phyloP scores from a whole-genome alignment of 768 basidiomycete genomes.

The Daedaleopsis sinensis region DNA sequence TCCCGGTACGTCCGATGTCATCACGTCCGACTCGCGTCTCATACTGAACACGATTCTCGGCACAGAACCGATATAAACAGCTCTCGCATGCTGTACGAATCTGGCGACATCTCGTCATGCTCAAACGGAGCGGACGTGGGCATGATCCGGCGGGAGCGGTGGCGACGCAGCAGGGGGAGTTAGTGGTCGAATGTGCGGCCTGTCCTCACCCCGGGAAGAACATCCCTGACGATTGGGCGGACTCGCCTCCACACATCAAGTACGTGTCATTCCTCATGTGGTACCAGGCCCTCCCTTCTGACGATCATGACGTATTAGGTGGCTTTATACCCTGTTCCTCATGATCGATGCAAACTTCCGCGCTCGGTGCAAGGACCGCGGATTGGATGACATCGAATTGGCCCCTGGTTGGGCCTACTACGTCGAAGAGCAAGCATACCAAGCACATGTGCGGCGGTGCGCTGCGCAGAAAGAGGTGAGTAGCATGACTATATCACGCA shows the following conservation, averaged over 20 bases:
- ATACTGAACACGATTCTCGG: not conserved
- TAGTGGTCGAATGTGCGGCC: conserved; percentile 26
- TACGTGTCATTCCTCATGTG: no score
- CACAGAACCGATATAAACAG: conserved; percentile 21
- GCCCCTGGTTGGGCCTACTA: conserved; percentile 30
- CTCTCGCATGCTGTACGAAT: conserved; percentile 17
- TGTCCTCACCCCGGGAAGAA: conserved; percentile 28
- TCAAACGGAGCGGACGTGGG: conserved; percentile 26
- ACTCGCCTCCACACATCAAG: conserved; percentile 10
- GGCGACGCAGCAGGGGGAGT: conserved; percentile 12
- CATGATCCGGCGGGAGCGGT: conserved; percentile 21
- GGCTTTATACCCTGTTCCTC: conserved; percentile 28
- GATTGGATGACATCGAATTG: conserved; percentile 2
- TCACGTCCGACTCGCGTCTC: not conserved
- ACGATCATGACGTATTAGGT: conserved; percentile 18
- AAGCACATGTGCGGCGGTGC: conserved; percentile 7
- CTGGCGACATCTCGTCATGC: conserved; percentile 22
- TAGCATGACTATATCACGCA: no score
- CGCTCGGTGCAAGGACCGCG: conserved; percentile 18
- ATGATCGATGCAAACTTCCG: conserved; percentile 35
- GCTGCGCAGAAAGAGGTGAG: not conserved
- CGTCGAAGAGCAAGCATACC: conserved; percentile 24
- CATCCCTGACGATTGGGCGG: conserved; percentile 25
- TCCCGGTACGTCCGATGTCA: conserved; percentile 10
- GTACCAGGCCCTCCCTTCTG: conserved; percentile 4